Evolutionary conservation across 1,139 yeast genomes (phyloP), one percentile per base, ranked within the genome.

Genomic region (Lodderomyces theae): DNA sequence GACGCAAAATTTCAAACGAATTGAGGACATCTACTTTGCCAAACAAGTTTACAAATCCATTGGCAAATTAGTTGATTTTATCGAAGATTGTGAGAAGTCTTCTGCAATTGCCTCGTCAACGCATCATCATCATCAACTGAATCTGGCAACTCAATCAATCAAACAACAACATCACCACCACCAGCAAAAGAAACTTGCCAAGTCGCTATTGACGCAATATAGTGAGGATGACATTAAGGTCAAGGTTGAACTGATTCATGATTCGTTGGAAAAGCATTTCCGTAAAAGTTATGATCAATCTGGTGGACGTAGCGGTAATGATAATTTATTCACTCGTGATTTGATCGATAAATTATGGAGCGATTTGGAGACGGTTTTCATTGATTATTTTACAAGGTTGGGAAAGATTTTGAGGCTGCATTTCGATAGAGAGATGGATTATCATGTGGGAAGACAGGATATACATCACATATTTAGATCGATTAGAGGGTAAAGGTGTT

Each of bases 41-140:
- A 74, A 74, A 42, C 74, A 80, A 19, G 48, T 72, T 30, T 56
- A 54, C 35, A 66, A 67, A 43, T 59, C 61, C 40, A 53, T 86
- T 57, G 94, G 88, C 5, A 83, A 80, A 54, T 61, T 86, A 42
- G 66, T 76, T 26, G 81, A 80, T 23, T 83, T 86, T 57, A 77
- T 88, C 85, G 29, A 57, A 28, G 31, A 28, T 28, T 28, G 31
- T 15, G 31, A 28, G 10, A 28, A 28, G 15, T 15, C 18, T 2
- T 17, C 31, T 3, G 10, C 31, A 6, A 13, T 28, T 28, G 17
- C 18, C 4, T n/a, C 17, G 3, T 4, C 31, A 7, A n/a, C n/a
- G n/a, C n/a, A n/a, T n/a, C n/a, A n/a, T n/a, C 5, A 13, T 15
- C 31, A 15, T 28, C 18, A 28, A 8, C n/a, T 28, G 31, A 28